A percentile compares a stretch with the other conserved stretches of the same genome.
Conservation (phyloP, 1,284 basidiomycete species). For the Rhodofomes roseus region DNA sequence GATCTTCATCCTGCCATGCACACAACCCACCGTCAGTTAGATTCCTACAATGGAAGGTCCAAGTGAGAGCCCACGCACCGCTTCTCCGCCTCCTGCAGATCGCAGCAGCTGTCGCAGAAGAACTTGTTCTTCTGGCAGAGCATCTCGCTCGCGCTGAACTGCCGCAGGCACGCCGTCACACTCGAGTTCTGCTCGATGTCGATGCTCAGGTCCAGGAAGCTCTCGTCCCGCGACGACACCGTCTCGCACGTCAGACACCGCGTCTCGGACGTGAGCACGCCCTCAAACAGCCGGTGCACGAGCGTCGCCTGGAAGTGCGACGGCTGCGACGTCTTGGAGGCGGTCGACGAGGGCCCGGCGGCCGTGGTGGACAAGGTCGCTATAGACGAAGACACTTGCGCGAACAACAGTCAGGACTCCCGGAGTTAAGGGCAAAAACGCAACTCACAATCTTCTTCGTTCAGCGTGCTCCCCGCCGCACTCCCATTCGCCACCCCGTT, state of each 20-base stretch:
- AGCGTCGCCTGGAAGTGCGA: conserved; percentile 54
- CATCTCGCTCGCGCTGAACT: conserved; percentile 98
- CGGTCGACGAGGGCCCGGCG: conserved; percentile 13
- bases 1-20: conserved; percentile 84
- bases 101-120: conserved; percentile 96
- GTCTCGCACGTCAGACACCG: conserved; percentile 97
- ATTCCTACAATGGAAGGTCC: not conserved
- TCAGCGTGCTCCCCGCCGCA: conserved; percentile 14
- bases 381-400: conserved; percentile 53
- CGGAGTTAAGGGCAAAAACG: conserved; percentile 1
- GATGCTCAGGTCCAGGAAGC: conserved; percentile 95
- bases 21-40: conserved; percentile 11
- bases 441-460: conserved; percentile 53
- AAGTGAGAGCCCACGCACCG: conserved; percentile 44
- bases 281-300: conserved; percentile 92
- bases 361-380: conserved; percentile 44
- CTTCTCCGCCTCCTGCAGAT: conserved; percentile 97
- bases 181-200: conserved; percentile 98
- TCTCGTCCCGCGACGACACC: conserved; percentile 94
- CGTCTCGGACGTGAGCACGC: conserved; percentile 93
- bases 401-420: not conserved
- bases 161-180: conserved; percentile 90
- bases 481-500: not conserved
- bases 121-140: conserved; percentile 98
- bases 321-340: conserved; percentile 25